Evolutionary conservation across 2,329 filamentous ascomycete genomes (phyloP), one percentile per base, ranked within the genome.

Genomic region (Colletotrichum orbiculare): DNA sequence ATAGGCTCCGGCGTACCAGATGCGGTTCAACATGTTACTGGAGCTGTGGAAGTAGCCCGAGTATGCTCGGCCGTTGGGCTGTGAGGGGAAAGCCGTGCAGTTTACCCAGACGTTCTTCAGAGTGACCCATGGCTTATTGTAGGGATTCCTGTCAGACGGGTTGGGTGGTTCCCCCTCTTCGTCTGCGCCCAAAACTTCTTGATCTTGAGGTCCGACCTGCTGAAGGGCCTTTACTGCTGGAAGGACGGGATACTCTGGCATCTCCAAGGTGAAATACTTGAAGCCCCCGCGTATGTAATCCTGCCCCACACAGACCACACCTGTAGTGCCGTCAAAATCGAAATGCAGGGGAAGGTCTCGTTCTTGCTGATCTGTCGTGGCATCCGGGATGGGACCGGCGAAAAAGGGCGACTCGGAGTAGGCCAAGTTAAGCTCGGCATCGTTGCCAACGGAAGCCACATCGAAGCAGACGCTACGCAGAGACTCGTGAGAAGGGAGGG

Each of bases 1-100:
- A 59, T 78, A 79, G 9, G 76, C 76, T 34, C 79, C 79, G 41
- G 74, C 74, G 56, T 81, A 82, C 79, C 79, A 82, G 48, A 82
- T 78, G 4, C 79, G 77, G 66, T 85, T 84, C 45, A 86, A 74
- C 68, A 73, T 48, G 8, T 50, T 85, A 33, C 81, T 71, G 54
- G 72, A 77, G 38, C 69, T 67, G 52, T 79, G 77, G 60, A 83
- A 83, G 64, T 83, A 83, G 10, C 82, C 82, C 12, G 77, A 74
- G 50, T 83, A 83, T 9, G 78, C 78, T 39, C 74, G 77, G 13
- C 85, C 77, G 68, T 86, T 83, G 2, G 82, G 74, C 80, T 75
- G 73, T 8, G 71, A 77, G 6, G 79, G 79, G 55, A 79, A 79
- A 0, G 78, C 75, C 2, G 78, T 79, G 69, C 75, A 80, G 58